Conservation (phyloP, 2,329 filamentous ascomycete genomes). For the Fusarium nurragi region DNA sequence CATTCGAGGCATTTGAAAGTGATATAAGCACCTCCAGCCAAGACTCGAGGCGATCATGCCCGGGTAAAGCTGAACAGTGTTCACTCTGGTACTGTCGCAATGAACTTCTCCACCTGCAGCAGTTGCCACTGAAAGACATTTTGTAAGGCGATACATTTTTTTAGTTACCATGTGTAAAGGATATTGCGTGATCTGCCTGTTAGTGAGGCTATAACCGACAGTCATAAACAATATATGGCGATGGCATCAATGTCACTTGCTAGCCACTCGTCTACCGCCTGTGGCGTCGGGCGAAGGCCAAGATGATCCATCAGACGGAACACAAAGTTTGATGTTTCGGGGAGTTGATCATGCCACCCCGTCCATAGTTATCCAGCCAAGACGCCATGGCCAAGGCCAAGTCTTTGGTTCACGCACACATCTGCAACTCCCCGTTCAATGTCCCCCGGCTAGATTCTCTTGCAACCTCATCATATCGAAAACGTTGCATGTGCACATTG, state of each 20-base stretch:
- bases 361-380: slow-evolving; percentile 12
- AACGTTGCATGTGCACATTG: neutral
- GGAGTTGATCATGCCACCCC: slow-evolving; percentile 27
- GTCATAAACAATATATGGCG: too few species aligned
- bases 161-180: neutral
- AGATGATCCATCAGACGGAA: neutral
- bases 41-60: too few species aligned
- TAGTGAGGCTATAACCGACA: too few species aligned
- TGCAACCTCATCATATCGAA: neutral
- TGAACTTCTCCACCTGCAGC: neutral
- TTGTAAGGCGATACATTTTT: too few species aligned
- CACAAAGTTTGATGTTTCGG: slow-evolving; percentile 12
- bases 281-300: neutral
- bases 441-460: neutral
- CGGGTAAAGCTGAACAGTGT: too few species aligned
- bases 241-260: neutral
- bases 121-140: neutral
- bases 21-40: too few species aligned
- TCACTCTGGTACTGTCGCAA: too few species aligned
- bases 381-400: neutral
- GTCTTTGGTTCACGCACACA: neutral
- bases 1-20: too few species aligned
- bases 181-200: too few species aligned
- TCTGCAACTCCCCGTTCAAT: neutral
- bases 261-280: neutral